These are phyloP conservation scores for Phytopythium kandeliae DNA, from an alignment of 352 stramenopile genomes.

Conservation along the genomic window DNA sequence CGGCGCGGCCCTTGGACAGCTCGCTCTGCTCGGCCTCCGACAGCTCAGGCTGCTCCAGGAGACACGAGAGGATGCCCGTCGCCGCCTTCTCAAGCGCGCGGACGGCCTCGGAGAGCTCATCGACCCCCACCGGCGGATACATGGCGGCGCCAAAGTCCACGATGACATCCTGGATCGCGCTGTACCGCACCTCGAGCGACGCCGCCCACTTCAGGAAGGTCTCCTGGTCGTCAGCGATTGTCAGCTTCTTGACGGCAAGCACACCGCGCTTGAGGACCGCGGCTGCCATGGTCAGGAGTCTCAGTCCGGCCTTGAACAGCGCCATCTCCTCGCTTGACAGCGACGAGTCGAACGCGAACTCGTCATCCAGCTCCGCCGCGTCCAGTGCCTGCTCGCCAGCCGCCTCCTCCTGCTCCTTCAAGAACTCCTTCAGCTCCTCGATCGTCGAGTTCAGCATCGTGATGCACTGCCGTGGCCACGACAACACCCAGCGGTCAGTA, in stretches of 20 bases:
- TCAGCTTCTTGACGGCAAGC: slow-evolving; percentile 71
- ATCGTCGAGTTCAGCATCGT: slow-evolving; percentile 79
- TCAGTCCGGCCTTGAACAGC: slow-evolving; percentile 60
- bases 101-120: slow-evolving; percentile 44
- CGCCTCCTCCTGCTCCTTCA: slow-evolving; percentile 41
- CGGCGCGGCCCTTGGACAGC: slow-evolving; percentile 32
- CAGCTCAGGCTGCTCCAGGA: slow-evolving; percentile 50
- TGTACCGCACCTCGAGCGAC: slow-evolving; percentile 58
- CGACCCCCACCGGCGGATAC: slow-evolving; percentile 66
- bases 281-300: slow-evolving; percentile 66
- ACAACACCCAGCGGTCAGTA: too few species aligned
- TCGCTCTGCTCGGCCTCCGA: slow-evolving; percentile 25
- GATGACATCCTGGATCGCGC: slow-evolving; percentile 49
- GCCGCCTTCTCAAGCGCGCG: slow-evolving; percentile 23
- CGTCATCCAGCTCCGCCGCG: slow-evolving; percentile 62
- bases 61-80: slow-evolving; percentile 32
- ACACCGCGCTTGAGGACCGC: slow-evolving; percentile 79
- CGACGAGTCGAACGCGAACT: slow-evolving; percentile 72
- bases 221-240: slow-evolving; percentile 47
- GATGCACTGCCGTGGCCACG: slow-evolving; percentile 56
- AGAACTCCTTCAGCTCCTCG: slow-evolving; percentile 72
- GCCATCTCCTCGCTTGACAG: slow-evolving; percentile 59
- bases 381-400: slow-evolving; percentile 19
- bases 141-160: slow-evolving; percentile 81
- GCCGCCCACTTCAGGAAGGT: slow-evolving; percentile 70